Evolutionary conservation across 192 early-diverging fungal genomes (phyloP), one percentile per base, ranked within the genome.

Genomic region (Coemansia sp.): DNA sequence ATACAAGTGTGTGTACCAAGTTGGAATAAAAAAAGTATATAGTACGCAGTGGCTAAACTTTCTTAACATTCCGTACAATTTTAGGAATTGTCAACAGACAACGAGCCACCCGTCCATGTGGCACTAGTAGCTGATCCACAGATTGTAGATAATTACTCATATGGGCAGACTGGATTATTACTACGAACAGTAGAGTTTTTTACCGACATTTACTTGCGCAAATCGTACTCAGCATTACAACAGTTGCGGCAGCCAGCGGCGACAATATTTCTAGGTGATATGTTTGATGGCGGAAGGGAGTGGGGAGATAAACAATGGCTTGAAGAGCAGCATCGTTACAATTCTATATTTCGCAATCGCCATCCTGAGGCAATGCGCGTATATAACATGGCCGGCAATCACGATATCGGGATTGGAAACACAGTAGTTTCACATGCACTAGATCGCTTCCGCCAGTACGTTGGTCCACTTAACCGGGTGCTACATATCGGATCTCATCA

Each of bases 61-160:
- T 38, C 34, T 38, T 9, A 38, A 38, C 30, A 38, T 38, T 38
- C 10, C 6, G 10, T 9, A 38, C 10, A 38, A 1, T 9, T 9
- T 1, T 38, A 38, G 34, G 34, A 38, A 12, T 7, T 9, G 34
- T 12, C 34, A 38, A 38, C 34, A 38, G 34, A 62, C 31, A 49
- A 62, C 4, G 28, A 32, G 44, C 34, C 41, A 12, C 56, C 61
- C 2, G 49, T 53, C 24, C 78, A 73, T 50, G 64, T 94, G 19
- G 87, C 88, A 12, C 63, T 98, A 8, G 79, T 98, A 44, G 90
- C 91, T 0, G 96, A 98, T 73, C 94, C 96, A 38, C 96, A 98
- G 67, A 85, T 98, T 44, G 94, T 93, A 34, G 96, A 96, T 70
- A 78, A 87, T 31, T 90, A 89, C 66, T 96, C 94, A 9, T 98